Evolutionary conservation across 192 early-diverging fungal species (phyloP).

Genomic region (Backusella liffmaniae): DNA sequence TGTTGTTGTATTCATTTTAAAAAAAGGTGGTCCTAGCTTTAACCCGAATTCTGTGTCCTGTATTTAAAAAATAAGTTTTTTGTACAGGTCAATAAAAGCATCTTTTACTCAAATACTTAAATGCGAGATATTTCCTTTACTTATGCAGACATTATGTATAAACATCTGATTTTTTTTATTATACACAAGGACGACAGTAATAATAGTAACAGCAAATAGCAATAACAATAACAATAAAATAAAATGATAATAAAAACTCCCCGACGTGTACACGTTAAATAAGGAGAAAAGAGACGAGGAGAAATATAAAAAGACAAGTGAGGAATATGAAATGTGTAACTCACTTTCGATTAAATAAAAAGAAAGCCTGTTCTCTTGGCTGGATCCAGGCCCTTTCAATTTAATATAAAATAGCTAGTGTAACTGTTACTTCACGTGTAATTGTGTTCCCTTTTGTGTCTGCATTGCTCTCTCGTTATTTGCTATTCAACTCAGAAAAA

Average conservation of each 20-base stretch:
- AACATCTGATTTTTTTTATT: not conserved
- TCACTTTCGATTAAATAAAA: not conserved
- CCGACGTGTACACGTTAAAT: not conserved
- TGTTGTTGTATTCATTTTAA: not conserved
- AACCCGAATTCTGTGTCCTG: not conserved
- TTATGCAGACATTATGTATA: not conserved
- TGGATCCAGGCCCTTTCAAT: slow-evolving; percentile 4
- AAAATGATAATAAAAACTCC: slow-evolving; percentile 1
- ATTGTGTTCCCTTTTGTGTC: not conserved
- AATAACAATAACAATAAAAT: not conserved
- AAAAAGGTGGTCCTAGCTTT: slow-evolving; percentile 1
- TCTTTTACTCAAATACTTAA: not conserved
- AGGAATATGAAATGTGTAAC: not conserved
- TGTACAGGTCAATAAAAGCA: not conserved
- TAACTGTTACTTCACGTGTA: not conserved
- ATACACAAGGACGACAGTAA: not conserved
- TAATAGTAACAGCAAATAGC: not conserved
- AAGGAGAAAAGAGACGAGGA: not conserved
- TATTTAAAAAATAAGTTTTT: not conserved
- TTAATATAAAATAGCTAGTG: slow-evolving; percentile 1
- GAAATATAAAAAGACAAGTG: not conserved
- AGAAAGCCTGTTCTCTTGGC: not conserved
- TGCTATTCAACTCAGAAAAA: slow-evolving; percentile 7
- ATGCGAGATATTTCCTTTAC: not conserved
- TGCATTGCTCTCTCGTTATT: not conserved